Percentiles rank a stretch among this genome's conserved stretches.
Conservation (phyloP, 169 alveolate genomes). For the Toxoplasma gondii region DNA sequence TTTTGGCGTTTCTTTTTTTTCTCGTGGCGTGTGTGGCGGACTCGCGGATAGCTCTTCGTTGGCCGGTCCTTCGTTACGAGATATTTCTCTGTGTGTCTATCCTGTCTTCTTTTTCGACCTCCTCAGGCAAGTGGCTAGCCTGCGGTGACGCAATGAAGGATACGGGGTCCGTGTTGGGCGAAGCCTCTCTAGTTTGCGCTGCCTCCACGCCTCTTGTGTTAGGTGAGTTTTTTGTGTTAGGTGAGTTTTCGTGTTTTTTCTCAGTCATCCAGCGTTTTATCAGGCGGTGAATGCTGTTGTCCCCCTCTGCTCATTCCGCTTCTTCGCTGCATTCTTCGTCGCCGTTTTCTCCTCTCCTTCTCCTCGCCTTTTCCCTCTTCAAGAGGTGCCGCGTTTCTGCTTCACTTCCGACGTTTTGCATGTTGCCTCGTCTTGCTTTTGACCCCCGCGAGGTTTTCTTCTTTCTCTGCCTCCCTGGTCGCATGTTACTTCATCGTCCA, state of each 20-base stretch:
- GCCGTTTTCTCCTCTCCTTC: background rate
- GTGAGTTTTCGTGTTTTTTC: background rate
- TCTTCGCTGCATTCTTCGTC: background rate
- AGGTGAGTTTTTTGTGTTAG: background rate
- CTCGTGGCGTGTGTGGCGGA: no score
- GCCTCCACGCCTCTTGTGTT: background rate
- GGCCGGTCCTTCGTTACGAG: no score
- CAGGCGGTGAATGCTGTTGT: no score
- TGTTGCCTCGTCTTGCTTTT: background rate
- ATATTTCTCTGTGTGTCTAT: no score
- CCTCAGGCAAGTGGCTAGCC: constrained; percentile 1
- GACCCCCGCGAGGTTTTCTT: background rate
- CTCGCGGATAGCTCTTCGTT: no score
- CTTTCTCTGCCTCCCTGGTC: background rate
- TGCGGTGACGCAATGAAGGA: background rate
- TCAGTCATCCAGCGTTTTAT: background rate
- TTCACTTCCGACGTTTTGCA: background rate
- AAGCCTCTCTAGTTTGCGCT: background rate
- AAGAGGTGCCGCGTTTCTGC: background rate
- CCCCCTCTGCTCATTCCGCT: no score
- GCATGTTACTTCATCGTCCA: no score
- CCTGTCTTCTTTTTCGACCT: no score
- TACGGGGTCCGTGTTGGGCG: background rate
- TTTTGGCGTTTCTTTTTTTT: no score
- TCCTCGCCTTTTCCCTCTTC: background rate